A percentile compares a stretch with the other conserved stretches of the same genome.
phyloP scores from a whole-genome alignment of 768 basidiomycete species.

The Russula olivacea region DNA sequence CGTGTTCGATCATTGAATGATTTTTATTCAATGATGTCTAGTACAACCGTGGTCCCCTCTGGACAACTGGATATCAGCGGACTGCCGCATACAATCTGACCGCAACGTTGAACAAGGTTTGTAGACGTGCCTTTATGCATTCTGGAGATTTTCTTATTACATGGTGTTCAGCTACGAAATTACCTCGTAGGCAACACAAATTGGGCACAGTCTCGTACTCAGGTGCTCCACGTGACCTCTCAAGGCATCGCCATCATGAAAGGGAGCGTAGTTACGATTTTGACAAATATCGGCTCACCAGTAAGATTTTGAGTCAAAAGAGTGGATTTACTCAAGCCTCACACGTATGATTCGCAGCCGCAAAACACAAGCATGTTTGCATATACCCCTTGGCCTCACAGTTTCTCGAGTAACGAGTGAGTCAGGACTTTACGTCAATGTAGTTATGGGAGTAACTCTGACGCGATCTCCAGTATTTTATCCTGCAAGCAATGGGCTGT shows the following conservation, averaged over 20 bases:
- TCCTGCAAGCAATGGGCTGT: conserved; percentile 63
- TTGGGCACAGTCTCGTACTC: conserved; percentile 48
- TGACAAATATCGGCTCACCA: conserved; percentile 72
- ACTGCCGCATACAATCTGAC: conserved; percentile 55
- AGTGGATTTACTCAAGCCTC: not conserved
- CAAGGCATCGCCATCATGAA: conserved; percentile 61
- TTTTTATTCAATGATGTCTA: conserved; percentile 27
- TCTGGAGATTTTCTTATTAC: not conserved
- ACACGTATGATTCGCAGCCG: conserved; percentile 36
- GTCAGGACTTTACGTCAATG: conserved; percentile 27
- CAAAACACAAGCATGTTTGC: conserved; percentile 52
- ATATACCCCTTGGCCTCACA: conserved; percentile 46
- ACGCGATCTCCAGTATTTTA: conserved; percentile 43
- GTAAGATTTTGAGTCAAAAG: conserved; percentile 35
- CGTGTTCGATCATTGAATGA: conserved; percentile 1
- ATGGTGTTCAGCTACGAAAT: conserved; percentile 48
- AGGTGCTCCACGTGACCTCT: conserved; percentile 46
- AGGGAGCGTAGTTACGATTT: conserved; percentile 51
- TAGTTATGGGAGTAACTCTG: not conserved
- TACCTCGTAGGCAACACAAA: conserved; percentile 46
- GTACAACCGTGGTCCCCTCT: conserved; percentile 72
- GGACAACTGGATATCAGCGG: conserved; percentile 60
- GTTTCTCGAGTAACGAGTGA: conserved; percentile 52
- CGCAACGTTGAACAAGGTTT: conserved; percentile 53
- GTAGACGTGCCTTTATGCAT: not conserved